A percentile compares a stretch with the other conserved stretches of the same genome.
These are phyloP conservation scores for Pseudocercospora macadamiae DNA, from an alignment of 2,329 filamentous ascomycete genomes.

Conservation along the genomic window DNA sequence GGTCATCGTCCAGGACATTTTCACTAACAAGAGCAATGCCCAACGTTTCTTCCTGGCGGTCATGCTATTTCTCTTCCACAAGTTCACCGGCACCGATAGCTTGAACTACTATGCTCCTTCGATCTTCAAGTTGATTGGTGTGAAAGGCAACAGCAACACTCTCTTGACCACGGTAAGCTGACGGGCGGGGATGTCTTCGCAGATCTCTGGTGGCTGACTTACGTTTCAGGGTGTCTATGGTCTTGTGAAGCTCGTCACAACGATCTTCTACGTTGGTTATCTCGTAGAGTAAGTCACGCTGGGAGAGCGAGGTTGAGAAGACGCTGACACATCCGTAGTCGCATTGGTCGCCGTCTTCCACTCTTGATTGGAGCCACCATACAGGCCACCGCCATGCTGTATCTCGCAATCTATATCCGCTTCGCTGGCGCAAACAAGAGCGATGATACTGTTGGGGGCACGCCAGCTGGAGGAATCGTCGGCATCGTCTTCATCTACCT, in stretches of 20 bases:
- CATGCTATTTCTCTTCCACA: constrained; percentile 27
- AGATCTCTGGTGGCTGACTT: constrained; percentile 7
- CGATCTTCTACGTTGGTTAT: constrained; percentile 25
- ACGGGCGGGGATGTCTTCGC: not conserved
- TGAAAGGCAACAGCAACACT: constrained; percentile 17
- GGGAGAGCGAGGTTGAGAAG: not conserved
- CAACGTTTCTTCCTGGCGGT: constrained; percentile 25
- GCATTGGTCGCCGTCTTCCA: constrained; percentile 25
- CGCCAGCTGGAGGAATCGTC: constrained; percentile 24
- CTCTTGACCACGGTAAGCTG: constrained; percentile 18
- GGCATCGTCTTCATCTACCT: constrained; percentile 25
- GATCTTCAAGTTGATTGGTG: constrained; percentile 26
- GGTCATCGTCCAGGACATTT: constrained; percentile 22
- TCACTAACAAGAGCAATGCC: constrained; percentile 17
- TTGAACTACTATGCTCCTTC: constrained; percentile 23
- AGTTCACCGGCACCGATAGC: constrained; percentile 23
- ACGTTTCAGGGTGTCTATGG: constrained; percentile 25
- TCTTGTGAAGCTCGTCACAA: constrained; percentile 25
- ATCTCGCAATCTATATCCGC: constrained; percentile 25
- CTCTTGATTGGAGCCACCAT: constrained; percentile 24
- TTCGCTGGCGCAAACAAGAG: constrained; percentile 12
- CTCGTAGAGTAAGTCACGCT: constrained; percentile 15
- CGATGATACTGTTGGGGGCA: constrained; percentile 12
- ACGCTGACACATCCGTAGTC: not conserved
- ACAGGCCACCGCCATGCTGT: constrained; percentile 25